Base-by-base conservation (phyloP, 2,329 filamentous ascomycete genomes). In the Neopestalotiopsis clavispora region DNA sequence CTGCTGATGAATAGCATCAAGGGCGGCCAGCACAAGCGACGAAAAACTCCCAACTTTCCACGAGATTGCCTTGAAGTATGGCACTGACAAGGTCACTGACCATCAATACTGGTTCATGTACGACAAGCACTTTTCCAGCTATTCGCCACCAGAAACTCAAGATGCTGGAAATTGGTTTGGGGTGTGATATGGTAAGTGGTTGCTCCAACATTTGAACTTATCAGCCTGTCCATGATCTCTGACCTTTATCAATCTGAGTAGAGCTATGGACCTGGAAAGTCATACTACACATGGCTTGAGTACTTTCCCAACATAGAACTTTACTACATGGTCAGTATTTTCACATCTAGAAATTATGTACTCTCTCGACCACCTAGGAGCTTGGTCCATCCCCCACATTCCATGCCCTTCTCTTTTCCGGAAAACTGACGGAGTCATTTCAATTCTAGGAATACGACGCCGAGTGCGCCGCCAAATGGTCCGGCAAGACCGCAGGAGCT, bases 31-130 rank as follows among this genome's bases (percentile, higher is more conserved):
- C 64, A 42, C 72, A 70, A 40, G 69, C 14, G 32, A 71, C 23
- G 57, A 59, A 17, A 14, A 14, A 30, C 57, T 59, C 3, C 57
- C 57, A 14, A 30, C 57, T 9, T 80, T 79, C 71, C 75, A 77
- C 65, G 77, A 81, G 17, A 75, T 83, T 60, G 80, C 78, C 5
- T 70, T 74, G 14, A 78, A 79, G 23, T 74, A 81, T 68, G 80
- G 79, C 40, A 80, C 80, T 4, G 79, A 82, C 72, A 82, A 82
- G 68, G 80, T 82, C n/a, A 80, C 77, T 9, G 69, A 67, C 1
- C 80, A 82, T 71, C 75, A 77, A 32, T 83, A 83, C 67, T 78
- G 82, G 30, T 73, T 78, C 69, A 80, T 83, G 77, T 82, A 83
- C 72, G 77, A 83, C 61, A 80, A 80, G 68, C 79, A 82, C 45